Evolutionary conservation across 768 basidiomycete genomes (phyloP).

Genomic region (Mycena olivaceomarginata): DNA sequence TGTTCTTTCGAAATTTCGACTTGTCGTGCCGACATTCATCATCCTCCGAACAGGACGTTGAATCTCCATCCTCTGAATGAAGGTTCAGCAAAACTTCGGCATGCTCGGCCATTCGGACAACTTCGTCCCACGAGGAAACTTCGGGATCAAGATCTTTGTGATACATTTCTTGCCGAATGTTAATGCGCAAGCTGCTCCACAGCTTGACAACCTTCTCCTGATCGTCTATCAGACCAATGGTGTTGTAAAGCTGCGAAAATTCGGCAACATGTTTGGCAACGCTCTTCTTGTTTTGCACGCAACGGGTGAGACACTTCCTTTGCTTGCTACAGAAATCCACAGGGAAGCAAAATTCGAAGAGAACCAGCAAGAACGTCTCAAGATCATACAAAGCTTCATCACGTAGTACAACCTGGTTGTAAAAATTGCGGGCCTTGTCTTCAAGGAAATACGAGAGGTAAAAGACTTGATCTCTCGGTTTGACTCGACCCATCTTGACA

Average conservation of each 20-base stretch:
- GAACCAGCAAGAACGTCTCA: conserved; percentile 51
- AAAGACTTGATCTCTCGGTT: conserved; percentile 39
- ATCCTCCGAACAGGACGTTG: too few species aligned
- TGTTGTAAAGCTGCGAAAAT: conserved; percentile 47
- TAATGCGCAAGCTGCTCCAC: too few species aligned
- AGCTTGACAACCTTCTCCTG: not conserved
- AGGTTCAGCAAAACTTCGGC: too few species aligned
- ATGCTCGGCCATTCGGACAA: too few species aligned
- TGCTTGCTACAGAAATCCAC: conserved; percentile 42
- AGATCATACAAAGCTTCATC: conserved; percentile 52
- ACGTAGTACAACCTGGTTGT: conserved; percentile 51
- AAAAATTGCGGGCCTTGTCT: conserved; percentile 56
- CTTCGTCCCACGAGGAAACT: too few species aligned
- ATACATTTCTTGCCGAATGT: too few species aligned
- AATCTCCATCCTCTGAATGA: too few species aligned
- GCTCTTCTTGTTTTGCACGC: conserved; percentile 20
- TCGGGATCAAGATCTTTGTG: too few species aligned
- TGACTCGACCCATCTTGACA: conserved; percentile 47
- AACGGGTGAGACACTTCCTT: not conserved
- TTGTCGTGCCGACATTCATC: too few species aligned
- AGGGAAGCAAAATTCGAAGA: conserved; percentile 63
- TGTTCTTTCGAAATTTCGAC: too few species aligned
- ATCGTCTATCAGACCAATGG: conserved; percentile 45
- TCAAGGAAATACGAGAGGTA: conserved; percentile 54
- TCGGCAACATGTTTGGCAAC: conserved; percentile 51